Conservation (phyloP, 176 grass and related monocot species). For the Thinopyrum elongatum region DNA sequence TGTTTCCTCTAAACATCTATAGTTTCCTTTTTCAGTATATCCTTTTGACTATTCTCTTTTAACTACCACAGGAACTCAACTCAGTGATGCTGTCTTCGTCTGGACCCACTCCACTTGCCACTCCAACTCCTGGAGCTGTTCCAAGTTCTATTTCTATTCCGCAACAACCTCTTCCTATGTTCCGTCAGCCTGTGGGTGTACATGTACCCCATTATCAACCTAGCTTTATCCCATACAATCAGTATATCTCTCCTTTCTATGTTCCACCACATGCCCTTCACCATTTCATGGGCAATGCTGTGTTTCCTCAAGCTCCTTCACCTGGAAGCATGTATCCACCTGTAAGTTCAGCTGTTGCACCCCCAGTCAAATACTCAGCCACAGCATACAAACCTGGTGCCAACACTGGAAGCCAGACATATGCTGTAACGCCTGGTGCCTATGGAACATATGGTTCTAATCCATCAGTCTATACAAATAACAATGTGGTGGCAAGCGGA, state of each 20-base stretch:
- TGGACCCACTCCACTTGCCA: constrained; percentile 51
- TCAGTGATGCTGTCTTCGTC: constrained; percentile 41
- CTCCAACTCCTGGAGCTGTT: constrained; percentile 47
- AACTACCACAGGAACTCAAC: constrained; percentile 49
- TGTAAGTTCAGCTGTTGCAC: constrained; percentile 46
- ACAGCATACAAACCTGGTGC: constrained; percentile 70
- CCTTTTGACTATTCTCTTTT: constrained; percentile 9
- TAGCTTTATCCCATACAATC: constrained; percentile 75
- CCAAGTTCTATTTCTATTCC: constrained; percentile 72
- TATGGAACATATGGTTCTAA: constrained; percentile 68
- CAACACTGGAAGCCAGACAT: constrained; percentile 60
- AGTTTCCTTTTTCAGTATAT: not conserved
- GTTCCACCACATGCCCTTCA: constrained; percentile 58
- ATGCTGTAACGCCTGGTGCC: constrained; percentile 55
- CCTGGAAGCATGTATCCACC: constrained; percentile 62
- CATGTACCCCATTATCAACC: constrained; percentile 66
- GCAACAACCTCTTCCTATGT: constrained; percentile 66
- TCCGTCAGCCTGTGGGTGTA: constrained; percentile 68
- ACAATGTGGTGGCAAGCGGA: constrained; percentile 33
- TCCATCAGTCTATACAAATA: constrained; percentile 58
- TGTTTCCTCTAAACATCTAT: not conserved
- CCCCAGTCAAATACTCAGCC: constrained; percentile 57
- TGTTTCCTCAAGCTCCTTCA: constrained; percentile 71
- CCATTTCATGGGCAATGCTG: constrained; percentile 67
- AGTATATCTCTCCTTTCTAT: constrained; percentile 74